phyloP scores from a whole-genome alignment of 805 yeast genomes.

The Wickerhamiella kurtzmanii region DNA sequence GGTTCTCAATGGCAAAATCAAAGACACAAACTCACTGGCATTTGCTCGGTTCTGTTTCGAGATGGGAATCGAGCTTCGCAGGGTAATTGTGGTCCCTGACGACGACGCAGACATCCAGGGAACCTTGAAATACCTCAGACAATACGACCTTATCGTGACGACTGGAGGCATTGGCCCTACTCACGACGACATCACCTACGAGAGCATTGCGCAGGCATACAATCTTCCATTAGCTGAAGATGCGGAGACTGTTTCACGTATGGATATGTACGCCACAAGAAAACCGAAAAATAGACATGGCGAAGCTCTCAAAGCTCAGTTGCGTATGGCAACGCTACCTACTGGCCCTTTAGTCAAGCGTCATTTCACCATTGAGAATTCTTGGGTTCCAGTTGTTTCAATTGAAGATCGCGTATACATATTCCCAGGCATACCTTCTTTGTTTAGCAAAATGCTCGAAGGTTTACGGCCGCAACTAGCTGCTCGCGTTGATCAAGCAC shows the following conservation, averaged over 20 bases:
- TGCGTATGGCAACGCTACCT: constrained; percentile 74
- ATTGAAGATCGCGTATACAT: constrained; percentile 53
- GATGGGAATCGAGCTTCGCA: constrained; percentile 51
- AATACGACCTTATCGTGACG: constrained; percentile 58
- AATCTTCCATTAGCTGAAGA: constrained; percentile 39
- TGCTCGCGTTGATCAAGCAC: constrained; percentile 29
- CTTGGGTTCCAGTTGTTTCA: constrained; percentile 79
- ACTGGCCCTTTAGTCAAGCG: constrained; percentile 25
- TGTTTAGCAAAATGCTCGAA: constrained; percentile 44
- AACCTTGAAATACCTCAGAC: constrained; percentile 35
- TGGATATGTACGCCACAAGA: constrained; percentile 31
- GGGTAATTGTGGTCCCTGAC: constrained; percentile 66
- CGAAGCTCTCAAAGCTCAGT: constrained; percentile 45
- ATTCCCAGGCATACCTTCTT: constrained; percentile 73
- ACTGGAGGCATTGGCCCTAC: constrained; percentile 76
- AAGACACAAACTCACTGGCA: constrained; percentile 60
- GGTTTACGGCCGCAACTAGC: constrained; percentile 31
- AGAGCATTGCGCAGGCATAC: constrained; percentile 55
- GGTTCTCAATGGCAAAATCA: constrained; percentile 71
- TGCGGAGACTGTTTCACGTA: constrained; percentile 42
- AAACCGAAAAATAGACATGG: constrained; percentile 13
- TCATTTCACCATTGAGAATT: constrained; percentile 33
- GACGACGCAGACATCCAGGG: constrained; percentile 49
- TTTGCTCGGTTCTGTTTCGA: constrained; percentile 62
- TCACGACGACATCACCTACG: constrained; percentile 80